Conservation (phyloP, 2,329 filamentous ascomycete genomes). For the Monosporascus sp. region DNA sequence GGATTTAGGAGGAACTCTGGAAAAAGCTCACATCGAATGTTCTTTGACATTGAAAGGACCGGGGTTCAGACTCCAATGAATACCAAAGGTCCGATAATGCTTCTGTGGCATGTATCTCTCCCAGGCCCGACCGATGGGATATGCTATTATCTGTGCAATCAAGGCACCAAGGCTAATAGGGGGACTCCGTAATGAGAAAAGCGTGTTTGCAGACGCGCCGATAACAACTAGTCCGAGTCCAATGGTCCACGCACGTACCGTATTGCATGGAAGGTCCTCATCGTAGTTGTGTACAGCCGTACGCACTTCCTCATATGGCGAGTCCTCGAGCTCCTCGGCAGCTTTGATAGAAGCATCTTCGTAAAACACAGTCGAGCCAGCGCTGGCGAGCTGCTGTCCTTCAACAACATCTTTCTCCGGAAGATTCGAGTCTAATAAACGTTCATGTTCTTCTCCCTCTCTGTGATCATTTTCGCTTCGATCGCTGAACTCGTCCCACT, state of each 20-base stretch:
- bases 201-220: constrained; percentile 57
- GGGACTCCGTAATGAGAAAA: constrained; percentile 58
- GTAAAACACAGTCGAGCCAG: constrained; percentile 17
- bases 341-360: constrained; percentile 27
- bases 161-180: constrained; percentile 56
- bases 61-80: constrained; percentile 56
- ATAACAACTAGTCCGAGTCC: constrained; percentile 51
- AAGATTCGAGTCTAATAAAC: constrained; percentile 49
- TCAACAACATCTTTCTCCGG: constrained; percentile 39
- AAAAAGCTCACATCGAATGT: constrained; percentile 43
- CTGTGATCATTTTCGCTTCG: constrained; percentile 32
- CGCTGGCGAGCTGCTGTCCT: constrained; percentile 14
- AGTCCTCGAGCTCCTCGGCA: constrained; percentile 47
- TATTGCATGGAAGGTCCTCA: constrained; percentile 61
- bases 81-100: constrained; percentile 47
- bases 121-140: constrained; percentile 59
- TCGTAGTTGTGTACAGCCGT: constrained; percentile 61
- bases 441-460: constrained; percentile 49
- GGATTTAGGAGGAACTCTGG: neutral
- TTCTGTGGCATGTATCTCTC: constrained; percentile 47
- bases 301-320: constrained; percentile 61
- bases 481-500: constrained; percentile 36
- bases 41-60: constrained; percentile 68
- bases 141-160: constrained; percentile 59
- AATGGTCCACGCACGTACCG: constrained; percentile 60